These are phyloP conservation scores for Mortierella sp. DNA, from an alignment of 371 early-diverging fungal species.

Conservation along the genomic window DNA sequence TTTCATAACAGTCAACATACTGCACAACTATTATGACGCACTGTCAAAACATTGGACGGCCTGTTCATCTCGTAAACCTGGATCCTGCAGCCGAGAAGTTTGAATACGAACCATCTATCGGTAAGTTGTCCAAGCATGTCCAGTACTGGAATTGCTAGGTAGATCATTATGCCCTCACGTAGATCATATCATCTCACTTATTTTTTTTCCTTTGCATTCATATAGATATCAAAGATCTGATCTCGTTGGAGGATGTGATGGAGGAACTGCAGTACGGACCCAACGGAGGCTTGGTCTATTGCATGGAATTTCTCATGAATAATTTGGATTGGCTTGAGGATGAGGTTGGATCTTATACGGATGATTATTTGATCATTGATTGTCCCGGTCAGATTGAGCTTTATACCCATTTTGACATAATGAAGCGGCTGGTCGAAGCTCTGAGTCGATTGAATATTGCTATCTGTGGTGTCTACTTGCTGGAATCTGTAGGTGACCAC, in stretches of 20 bases:
- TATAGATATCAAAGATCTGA: conserved; percentile 93
- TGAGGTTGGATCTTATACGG: conserved; percentile 89
- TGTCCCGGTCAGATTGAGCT: conserved; percentile 99
- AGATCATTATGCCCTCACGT: no score
- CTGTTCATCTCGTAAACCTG: conserved; percentile 95
- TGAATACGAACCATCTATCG: conserved; percentile 91
- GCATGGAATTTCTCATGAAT: conserved; percentile 94
- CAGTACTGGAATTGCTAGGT: not conserved
- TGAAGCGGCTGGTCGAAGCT: conserved; percentile 84
- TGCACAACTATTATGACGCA: conserved; percentile 96
- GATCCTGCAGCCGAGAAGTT: conserved; percentile 99
- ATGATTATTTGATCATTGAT: conserved; percentile 98
- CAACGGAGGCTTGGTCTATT: conserved; percentile 98
- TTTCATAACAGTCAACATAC: conserved; percentile 84
- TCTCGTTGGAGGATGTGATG: conserved; percentile 98
- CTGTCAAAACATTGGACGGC: conserved; percentile 82
- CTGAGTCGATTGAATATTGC: conserved; percentile 78
- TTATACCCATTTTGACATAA: conserved; percentile 98
- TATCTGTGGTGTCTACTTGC: conserved; percentile 92
- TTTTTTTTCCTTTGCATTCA: not conserved
- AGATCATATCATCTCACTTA: not conserved
- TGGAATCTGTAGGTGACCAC: conserved; percentile 73
- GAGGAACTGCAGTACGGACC: conserved; percentile 98
- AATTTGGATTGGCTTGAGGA: conserved; percentile 98
- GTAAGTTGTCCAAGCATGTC: conserved; percentile 43